Evolutionary conservation across 2,329 filamentous ascomycete species (phyloP), one percentile per base, ranked within the genome.

Genomic region (Dryadomyces quercivorus): DNA sequence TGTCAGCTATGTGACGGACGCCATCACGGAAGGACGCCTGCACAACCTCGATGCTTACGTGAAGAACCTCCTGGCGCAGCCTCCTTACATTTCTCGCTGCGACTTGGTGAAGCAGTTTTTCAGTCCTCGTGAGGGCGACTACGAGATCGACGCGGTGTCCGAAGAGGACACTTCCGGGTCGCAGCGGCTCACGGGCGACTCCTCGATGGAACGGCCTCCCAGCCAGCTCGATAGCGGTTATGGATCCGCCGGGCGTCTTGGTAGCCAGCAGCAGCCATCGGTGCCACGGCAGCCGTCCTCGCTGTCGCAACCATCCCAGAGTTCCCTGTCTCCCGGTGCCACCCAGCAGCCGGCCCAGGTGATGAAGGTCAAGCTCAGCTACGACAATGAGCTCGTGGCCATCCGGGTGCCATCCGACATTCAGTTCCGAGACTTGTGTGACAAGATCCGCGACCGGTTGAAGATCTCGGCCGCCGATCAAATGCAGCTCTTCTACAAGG

Each of bases 1-100:
- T 3, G 92, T 98, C 58, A 95, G 91, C 60, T 95, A 95, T 69
- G 92, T 97, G 55, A 98, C 92, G n/a, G 92, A 97, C 65, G 88
- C 88, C 40, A 96, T 98, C 63, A 95, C 91, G 18, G 91, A 96
- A 65, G 91, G 90, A 31, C 83, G 93, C 61, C 82, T 93, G 56
- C 88, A 93, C 66, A 96, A 95, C 65, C 74, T 98, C 43, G 91
- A 98, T 64, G 88, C 92, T 52, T 98, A 98, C 64, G 89, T 98
- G 62, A 94, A 94, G 71, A 92, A 93, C 63, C 76, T 98, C 21
- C 74, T 98, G 9, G 78, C 80, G 40, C 85, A 97, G 68, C 88
- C 89, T 3, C 73, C 80, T 0, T 89, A 96, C 65, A 96, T 98
- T 59, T 82, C 88, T 1, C 81, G 84, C 60, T 93, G 88, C 65